Conservation (phyloP, 139 green algal genomes). For the Auxenochlorella pyrenoidosa region DNA sequence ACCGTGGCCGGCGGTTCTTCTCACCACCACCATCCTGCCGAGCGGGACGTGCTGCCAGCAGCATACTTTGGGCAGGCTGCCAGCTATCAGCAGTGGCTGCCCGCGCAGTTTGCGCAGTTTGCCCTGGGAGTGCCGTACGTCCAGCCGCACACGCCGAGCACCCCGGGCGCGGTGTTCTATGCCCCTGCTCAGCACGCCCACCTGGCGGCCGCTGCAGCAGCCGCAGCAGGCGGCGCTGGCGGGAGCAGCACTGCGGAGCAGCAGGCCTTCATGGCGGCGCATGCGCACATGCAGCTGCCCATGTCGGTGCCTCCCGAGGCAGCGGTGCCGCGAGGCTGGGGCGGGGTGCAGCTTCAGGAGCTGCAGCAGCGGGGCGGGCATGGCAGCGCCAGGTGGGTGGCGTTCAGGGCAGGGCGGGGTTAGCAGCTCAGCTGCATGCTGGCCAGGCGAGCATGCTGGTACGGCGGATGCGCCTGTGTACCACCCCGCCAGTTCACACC, state of each 20-base stretch:
- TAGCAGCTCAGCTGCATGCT: neutral
- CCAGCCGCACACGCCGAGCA: neutral
- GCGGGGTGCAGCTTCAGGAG: constrained; percentile 20
- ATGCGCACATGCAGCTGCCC: neutral
- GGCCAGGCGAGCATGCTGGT: neutral
- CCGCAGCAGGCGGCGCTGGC: neutral
- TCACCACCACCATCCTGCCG: neutral
- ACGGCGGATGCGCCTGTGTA: neutral
- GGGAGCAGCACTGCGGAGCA: neutral
- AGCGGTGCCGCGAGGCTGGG: constrained; percentile 6
- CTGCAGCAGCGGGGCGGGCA: neutral
- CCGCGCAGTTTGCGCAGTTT: constrained; percentile 28
- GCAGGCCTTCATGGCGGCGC: neutral
- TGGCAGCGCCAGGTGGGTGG: neutral
- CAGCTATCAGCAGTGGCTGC: constrained; percentile 33
- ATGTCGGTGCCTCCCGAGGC: neutral
- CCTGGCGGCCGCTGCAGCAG: neutral
- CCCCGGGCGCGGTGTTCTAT: neutral
- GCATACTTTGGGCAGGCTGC: neutral
- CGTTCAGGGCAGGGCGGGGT: neutral
- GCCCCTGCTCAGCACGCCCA: neutral
- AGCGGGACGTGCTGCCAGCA: neutral
- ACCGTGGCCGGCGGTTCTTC: neutral
- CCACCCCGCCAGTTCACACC: too few relatives aligned
- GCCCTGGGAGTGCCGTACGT: neutral